Base-by-base conservation (phyloP, 768 basidiomycete species). In the Rhodotorula toruloides region DNA sequence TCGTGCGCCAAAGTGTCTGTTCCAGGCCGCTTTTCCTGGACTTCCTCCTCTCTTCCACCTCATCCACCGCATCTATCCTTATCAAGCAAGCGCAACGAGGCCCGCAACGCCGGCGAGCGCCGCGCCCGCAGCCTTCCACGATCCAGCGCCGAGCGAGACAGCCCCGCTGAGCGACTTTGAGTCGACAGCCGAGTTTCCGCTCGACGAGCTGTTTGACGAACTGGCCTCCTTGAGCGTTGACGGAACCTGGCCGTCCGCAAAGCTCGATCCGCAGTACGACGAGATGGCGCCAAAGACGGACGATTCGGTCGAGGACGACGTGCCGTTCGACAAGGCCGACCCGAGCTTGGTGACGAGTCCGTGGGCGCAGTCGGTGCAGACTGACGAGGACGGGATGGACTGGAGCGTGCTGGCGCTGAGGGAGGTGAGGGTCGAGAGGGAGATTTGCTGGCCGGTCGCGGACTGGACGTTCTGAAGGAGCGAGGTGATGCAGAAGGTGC, bases 281-380 rank as follows among this genome's bases (percentile, higher is more conserved):
- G 54, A n/a, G 37, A 40, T 40, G 13, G 42, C 39, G 39, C 54
- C 34, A 11, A 25, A 21, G 53, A 40, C 21, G n/a, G 32, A 14
- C 52, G 52, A 53, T 11, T 44, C 46, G 3, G 61, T 44, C 34
- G 46, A 32, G 19, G 22, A 25, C 16, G 34, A n/a, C 22, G 37
- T 9, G 53, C 37, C n/a, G 58, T 56, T 29, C n/a, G 47, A 48
- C 2, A 54, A 54, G 36, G 54, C 21, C 2, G 57, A 52, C 12
- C 3, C 5, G 31, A 58, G 43, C 48, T 50, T 54, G 47, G 58
- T 57, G 21, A 60, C 40, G 31, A 68, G 42, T 5, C 62, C 75
- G 48, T 73, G 65, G 29, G 73, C 72, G 73, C 78, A 79, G 50
- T 72, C 73, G 17, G 77, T 77, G 68, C 78, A 79, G 47, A 78